Conservation (phyloP, 1,139 yeast species). For the Saccharomyces hybrid region DNA sequence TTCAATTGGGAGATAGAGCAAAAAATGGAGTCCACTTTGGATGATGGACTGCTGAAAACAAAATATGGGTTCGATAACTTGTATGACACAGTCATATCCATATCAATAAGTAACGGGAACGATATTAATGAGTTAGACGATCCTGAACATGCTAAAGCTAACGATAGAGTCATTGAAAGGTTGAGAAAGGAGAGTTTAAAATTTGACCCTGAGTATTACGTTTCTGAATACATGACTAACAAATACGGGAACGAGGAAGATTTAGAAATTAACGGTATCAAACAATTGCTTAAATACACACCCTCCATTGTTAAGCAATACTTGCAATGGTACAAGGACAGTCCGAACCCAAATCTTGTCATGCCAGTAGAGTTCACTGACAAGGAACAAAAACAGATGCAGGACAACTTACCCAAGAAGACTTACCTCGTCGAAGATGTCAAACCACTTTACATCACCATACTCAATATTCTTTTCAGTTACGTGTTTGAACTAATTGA, state of each 20-base stretch:
- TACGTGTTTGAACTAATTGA: conserved; percentile 70
- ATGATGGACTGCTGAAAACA: conserved; percentile 8
- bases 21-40: conserved; percentile 11
- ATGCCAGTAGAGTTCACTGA: conserved; percentile 45
- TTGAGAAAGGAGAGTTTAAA: conserved; percentile 62
- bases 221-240: conserved; percentile 69
- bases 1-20: conserved; percentile 84
- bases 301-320: conserved; percentile 43
- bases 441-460: conserved; percentile 49
- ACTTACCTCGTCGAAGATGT: conserved; percentile 48
- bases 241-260: conserved; percentile 45
- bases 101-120: conserved; percentile 72
- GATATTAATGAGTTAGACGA: conserved; percentile 82
- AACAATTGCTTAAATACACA: conserved; percentile 49
- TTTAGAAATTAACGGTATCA: conserved; percentile 30
- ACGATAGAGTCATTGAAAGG: conserved; percentile 58
- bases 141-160: conserved; percentile 57
- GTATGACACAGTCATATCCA: conserved; percentile 54
- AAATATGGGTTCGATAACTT: conserved; percentile 75
- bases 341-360: conserved; percentile 23
- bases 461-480: conserved; percentile 63
- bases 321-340: conserved; percentile 44
- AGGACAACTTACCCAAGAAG: conserved; percentile 54
- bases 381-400: conserved; percentile 59
- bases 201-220: conserved; percentile 84